Evolutionary conservation across 176 grass and related monocot genomes (phyloP), one percentile per base, ranked within the genome.

Genomic region (Tillandsia leiboldiana): DNA sequence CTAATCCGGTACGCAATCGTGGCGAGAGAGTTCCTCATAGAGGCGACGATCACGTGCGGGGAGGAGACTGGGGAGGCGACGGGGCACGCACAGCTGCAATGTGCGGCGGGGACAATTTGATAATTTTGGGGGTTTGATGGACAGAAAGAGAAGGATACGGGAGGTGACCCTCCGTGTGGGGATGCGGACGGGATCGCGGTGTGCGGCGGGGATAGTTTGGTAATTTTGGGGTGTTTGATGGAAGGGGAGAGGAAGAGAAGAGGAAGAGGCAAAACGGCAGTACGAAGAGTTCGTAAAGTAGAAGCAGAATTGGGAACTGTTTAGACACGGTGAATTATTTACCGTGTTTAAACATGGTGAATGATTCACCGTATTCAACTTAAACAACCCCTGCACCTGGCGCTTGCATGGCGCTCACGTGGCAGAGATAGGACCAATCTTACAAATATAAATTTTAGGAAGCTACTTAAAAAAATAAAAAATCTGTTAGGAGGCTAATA

Each of bases 1-100:
- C 62, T 88, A 27, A 76, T 83, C 53, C 79, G 89, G 15, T 91
- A 82, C 89, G 89, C 89, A 8, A 75, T 74, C 13, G 79, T 88
- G 72, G 54, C 80, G 26, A 66, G 82, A 15, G 85, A 81, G 68
- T 91, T 72, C 77, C 73, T 58, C 70, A 72, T 83, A 42, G 79
- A 77, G 82, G 53, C 77, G 61, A 75, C 72, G 20, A 76, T 91
- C 7, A 72, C 76, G 2, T 88, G 79, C 67, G 50, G 76, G 47
- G 82, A 83, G 79, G 76, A 24, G 2, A 11, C 50, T 1, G 78
- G 78, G 3, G 63, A 63, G 29, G 67, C 88, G 76, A 24, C 24
- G 1, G 24, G 24, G 24, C 24, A 1, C 24, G 1, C 20, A 1
- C 24, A 1, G 24, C 24, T 24, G 24, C 24, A 24, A 24, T 24